Evolutionary conservation across 2,329 filamentous ascomycete genomes (phyloP), one percentile per base, ranked within the genome.

Genomic region (Fonsecaea pedrosoi): DNA sequence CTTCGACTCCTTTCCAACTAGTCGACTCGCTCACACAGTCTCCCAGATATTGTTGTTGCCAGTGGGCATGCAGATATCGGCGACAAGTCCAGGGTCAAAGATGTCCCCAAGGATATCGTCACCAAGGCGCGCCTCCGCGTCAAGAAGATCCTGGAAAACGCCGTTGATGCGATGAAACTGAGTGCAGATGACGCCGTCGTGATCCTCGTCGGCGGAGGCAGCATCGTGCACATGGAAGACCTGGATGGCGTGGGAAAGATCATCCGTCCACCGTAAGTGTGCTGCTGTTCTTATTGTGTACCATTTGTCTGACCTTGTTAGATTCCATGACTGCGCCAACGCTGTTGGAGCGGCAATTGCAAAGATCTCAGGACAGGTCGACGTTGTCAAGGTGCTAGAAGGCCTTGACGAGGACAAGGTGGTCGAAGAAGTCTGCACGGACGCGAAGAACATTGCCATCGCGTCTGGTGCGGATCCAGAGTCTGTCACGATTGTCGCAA

Each of bases 261-360:
- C 64, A 82, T 85, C 7, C 77, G 80, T 4, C 86, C 86, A 0
- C 79, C 81, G 54, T 61, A 65, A 35, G 65, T 54, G 3, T 15
- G 8, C 54, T 4, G 13, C 6, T 32, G 9, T 13, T n/a, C 40
- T 12, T 3, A 4, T 4, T 30, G 40, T 6, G n/a, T 64, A 35
- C 15, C 12, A 6, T 50, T 48, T n/a, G n/a, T 9, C 40, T 60
- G 38, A 45, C n/a, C 6, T 34, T 35, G 37, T 12, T 37, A 66
- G 60, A 1, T 83, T 82, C 58, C 79, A 85, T 35, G 84, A 84
- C 64, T 85, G 84, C 0, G 86, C 86, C 3, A 89, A 88, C 73
- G 86, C 86, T 0, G 83, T 89, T 2, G 86, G 86, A 5, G 86
- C 86, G 0, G 86, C 86, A 0, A 86, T 86, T 37, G 84, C 84